Evolutionary conservation across 148 eudicot genomes (phyloP).

Genomic region (Amaranthus palmeri): DNA sequence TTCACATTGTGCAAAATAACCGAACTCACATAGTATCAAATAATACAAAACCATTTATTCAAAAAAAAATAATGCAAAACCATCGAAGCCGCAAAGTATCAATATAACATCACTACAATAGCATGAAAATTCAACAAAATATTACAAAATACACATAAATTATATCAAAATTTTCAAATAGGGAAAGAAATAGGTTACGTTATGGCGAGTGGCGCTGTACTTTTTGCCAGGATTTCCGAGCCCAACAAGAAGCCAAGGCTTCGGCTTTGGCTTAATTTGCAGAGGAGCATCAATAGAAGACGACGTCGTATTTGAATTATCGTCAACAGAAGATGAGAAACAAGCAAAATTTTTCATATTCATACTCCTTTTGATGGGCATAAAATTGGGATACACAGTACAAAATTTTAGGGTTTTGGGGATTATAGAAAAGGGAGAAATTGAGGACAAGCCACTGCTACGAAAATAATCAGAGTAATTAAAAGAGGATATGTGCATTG

Average conservation of each 20-base stretch:
- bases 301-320: not conserved
- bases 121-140: not conserved
- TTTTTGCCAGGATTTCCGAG: slow-evolving; percentile 10
- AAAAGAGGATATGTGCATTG: no score
- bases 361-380: not conserved
- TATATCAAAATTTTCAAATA: not conserved
- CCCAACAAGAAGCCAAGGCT: slow-evolving; percentile 7
- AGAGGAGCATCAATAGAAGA: not conserved
- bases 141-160: not conserved
- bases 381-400: no score
- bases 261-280: slow-evolving; percentile 1
- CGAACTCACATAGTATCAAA: not conserved
- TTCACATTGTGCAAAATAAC: not conserved
- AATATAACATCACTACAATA: not conserved
- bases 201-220: slow-evolving; percentile 2
- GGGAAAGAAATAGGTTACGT: not conserved
- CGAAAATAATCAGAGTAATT: not conserved
- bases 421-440: not conserved
- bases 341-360: slow-evolving; percentile 3
- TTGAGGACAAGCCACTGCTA: not conserved
- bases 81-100: not conserved
- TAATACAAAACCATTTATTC: not conserved
- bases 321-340: not conserved
- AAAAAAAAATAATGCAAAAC: not conserved
- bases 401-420: not conserved